Conservation (phyloP, 495 filamentous ascomycete species). For the Cercophora scortea region DNA sequence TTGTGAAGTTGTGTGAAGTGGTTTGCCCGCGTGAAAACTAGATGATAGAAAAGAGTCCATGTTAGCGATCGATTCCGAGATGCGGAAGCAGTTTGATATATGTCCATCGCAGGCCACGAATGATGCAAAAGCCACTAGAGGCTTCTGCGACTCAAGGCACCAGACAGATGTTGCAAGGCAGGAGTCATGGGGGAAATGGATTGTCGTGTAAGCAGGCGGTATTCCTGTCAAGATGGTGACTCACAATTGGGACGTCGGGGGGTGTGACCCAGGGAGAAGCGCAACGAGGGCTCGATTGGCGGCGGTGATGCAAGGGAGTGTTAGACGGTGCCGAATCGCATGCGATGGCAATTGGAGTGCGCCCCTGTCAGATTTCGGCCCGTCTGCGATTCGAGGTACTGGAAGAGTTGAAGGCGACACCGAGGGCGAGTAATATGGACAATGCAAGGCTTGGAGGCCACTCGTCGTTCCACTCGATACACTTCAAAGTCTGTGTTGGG, state of each 20-base stretch:
- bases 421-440: conserved; percentile 3
- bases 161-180: conserved; percentile 4
- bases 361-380: conserved; percentile 4
- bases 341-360: conserved; percentile 12
- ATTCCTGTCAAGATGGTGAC: conserved; percentile 11
- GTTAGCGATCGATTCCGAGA: conserved; percentile 14
- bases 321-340: conserved; percentile 29
- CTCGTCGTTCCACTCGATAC: neutral
- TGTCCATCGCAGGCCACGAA: neutral
- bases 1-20: conserved; percentile 19
- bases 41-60: neutral
- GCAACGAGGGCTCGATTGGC: conserved; percentile 14
- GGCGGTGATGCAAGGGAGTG: conserved; percentile 28
- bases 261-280: conserved; percentile 32
- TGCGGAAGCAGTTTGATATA: neutral
- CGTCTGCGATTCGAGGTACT: conserved; percentile 7
- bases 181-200: neutral
- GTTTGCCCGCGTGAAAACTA: neutral
- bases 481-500: conserved; percentile 6
- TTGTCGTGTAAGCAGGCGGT: conserved; percentile 12
- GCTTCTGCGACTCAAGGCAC: neutral
- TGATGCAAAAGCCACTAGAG: neutral
- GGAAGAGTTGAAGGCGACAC: conserved; percentile 16
- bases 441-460: conserved; percentile 2
- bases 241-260: neutral